Conservation (phyloP, 2,329 filamentous ascomycete genomes). For the Pseudodiploospora longispora region DNA sequence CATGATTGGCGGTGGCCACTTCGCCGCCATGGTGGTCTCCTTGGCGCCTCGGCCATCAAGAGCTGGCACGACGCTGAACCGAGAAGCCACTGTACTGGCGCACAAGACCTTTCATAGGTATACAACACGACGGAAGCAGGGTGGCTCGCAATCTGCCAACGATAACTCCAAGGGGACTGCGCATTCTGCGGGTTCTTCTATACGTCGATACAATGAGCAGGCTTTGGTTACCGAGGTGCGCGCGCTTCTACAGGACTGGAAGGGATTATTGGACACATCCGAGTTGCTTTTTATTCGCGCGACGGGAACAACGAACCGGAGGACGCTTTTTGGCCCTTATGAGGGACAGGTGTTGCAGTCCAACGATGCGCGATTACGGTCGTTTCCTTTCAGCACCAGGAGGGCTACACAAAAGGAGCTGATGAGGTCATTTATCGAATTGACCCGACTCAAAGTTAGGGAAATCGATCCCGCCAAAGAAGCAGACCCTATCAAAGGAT, state of each 20-base stretch:
- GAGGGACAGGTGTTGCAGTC: conserved; percentile 75
- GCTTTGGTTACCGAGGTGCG: conserved; percentile 85
- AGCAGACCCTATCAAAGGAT: conserved; percentile 34
- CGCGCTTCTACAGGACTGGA: conserved; percentile 75
- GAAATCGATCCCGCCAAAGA: conserved; percentile 63
- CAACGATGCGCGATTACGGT: conserved; percentile 72
- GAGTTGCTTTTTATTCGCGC: conserved; percentile 85
- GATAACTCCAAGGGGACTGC: conserved; percentile 91
- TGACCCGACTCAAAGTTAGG: conserved; percentile 81
- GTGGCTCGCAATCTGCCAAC: conserved; percentile 88
- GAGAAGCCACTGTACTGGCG: conserved; percentile 79
- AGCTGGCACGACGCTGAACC: conserved; percentile 60
- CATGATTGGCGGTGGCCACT: conserved; percentile 98
- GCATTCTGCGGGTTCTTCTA: conserved; percentile 82
- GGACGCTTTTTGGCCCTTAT: conserved; percentile 84
- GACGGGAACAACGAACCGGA: conserved; percentile 75
- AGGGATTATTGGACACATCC: conserved; percentile 70
- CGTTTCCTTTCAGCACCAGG: conserved; percentile 88
- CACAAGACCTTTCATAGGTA: conserved; percentile 98
- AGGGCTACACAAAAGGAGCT: conserved; percentile 89
- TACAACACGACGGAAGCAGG: conserved; percentile 91
- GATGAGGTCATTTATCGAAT: conserved; percentile 87
- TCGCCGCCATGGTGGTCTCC: conserved; percentile 92
- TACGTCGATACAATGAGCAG: conserved; percentile 90
- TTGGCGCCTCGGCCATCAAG: conserved; percentile 73